Conservation (phyloP, 176 grass and related monocot species). For the Bonia amplexicaulis region DNA sequence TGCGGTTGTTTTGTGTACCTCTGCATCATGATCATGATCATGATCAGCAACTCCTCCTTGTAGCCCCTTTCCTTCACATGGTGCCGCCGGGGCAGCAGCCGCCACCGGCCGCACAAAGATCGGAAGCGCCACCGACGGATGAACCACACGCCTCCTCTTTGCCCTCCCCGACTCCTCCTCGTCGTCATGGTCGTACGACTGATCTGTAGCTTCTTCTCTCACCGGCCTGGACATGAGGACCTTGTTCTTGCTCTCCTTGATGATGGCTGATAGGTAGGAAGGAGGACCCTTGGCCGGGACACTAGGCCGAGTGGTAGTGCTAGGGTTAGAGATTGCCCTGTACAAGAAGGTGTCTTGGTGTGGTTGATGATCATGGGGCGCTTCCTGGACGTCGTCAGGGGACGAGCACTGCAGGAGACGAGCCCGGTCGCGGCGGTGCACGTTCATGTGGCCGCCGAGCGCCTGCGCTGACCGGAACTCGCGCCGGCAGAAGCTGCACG, state of each 20-base stretch:
- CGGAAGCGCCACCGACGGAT: neutral
- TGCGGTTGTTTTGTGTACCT: constrained; percentile 38
- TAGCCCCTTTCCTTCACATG: neutral
- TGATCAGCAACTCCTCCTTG: neutral
- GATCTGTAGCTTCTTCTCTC: constrained; percentile 24
- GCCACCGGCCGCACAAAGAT: constrained; percentile 18
- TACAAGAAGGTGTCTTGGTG: neutral
- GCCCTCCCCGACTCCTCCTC: neutral
- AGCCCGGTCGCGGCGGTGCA: constrained; percentile 81
- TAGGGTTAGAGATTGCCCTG: constrained; percentile 25
- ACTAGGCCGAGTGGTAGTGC: neutral
- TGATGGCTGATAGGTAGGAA: constrained; percentile 27
- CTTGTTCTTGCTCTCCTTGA: constrained; percentile 29
- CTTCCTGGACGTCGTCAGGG: neutral
- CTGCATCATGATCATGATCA: neutral
- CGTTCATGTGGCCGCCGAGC: constrained; percentile 97
- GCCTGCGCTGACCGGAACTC: constrained; percentile 95
- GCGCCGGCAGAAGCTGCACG: constrained; percentile 79
- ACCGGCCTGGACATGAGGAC: neutral
- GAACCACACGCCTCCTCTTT: constrained; percentile 45
- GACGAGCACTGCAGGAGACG: constrained; percentile 41
- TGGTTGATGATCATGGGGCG: neutral
- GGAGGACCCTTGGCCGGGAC: neutral
- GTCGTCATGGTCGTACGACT: neutral
- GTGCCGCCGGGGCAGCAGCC: neutral